These are phyloP conservation scores for Eremothecium sinecaudum DNA, from an alignment of 1,139 yeast species.

Conservation along the genomic window DNA sequence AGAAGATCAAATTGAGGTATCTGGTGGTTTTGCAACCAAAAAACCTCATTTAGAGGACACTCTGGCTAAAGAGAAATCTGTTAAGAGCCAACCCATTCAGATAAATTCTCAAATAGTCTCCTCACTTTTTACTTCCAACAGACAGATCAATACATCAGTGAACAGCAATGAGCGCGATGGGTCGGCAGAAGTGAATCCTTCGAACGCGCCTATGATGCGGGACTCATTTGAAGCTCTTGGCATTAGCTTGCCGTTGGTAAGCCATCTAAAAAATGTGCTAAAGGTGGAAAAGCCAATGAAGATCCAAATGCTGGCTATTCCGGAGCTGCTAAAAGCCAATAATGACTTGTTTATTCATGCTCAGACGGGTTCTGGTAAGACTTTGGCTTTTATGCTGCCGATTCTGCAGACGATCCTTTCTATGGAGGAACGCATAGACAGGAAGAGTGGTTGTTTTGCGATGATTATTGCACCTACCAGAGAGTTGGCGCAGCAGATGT, in stretches of 20 bases:
- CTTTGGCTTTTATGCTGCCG: conserved; percentile 77
- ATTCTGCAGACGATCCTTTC: conserved; percentile 39
- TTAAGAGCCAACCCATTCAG: conserved; percentile 10
- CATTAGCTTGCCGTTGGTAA: conserved; percentile 42
- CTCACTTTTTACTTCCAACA: conserved; percentile 73
- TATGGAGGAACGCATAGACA: conserved; percentile 43
- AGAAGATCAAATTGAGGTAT: conserved; percentile 1
- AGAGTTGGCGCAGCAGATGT: conserved; percentile 89
- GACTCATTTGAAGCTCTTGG: conserved; percentile 72
- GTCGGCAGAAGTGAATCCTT: conserved; percentile 42
- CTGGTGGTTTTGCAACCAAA: conserved; percentile 5
- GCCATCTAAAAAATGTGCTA: conserved; percentile 51
- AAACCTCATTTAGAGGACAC: conserved; percentile 6
- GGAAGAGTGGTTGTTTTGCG: conserved; percentile 85
- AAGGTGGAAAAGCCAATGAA: conserved; percentile 66
- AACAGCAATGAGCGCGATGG: conserved; percentile 25
- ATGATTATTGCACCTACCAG: conserved; percentile 85
- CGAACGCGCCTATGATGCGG: conserved; percentile 57
- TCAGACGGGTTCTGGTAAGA: conserved; percentile 94
- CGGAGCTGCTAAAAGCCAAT: conserved; percentile 40
- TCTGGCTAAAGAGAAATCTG: conserved; percentile 9
- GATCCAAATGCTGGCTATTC: conserved; percentile 78
- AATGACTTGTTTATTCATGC: conserved; percentile 78
- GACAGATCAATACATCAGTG: conserved; percentile 30
- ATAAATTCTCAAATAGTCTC: conserved; percentile 45